Evolutionary conservation across 2,329 filamentous ascomycete genomes (phyloP), one percentile per base, ranked within the genome.

Genomic region (Akanthomyces dipterigenus): DNA sequence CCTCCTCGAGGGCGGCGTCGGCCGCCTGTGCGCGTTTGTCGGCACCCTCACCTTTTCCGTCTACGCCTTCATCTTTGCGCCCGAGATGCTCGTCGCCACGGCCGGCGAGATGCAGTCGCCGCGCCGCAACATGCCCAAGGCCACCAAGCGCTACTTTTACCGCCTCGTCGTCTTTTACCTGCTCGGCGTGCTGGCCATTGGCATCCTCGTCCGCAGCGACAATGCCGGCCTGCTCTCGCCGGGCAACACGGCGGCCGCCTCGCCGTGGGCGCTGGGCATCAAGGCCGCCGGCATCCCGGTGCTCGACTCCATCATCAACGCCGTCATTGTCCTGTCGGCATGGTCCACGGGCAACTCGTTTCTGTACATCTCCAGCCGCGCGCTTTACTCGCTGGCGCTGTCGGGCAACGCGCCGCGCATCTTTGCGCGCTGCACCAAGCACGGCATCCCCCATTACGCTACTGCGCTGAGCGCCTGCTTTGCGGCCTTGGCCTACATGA

Each of bases 401-500:
- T 64, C 62, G n/a, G 67, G 67, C 18, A 65, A 75, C 77, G 49
- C 80, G 72, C 28, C 78, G 71, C 38, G 77, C 76, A 60, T 80
- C 38, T 69, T 70, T 58, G 63, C 63, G 8, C 62, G 65, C 11
- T 68, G 65, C 61, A 70, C 65, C 22, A 60, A 62, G 24, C 63
- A 62, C 1, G 69, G 69, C 40, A 60, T 69, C 9, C 69, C 68
- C 1, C 66, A 65, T 38, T 65, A 64, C n/a, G 66, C 68, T 20
- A 66, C 67, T 3, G 64, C 61, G 1, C 61, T 61, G 4, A 64
- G 54, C 22, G 48, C 61, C 14, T 43, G 48, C 20, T 50, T 89
- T 65, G 78, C 82, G 1, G 76, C 87, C 9, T 73, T 90, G n/a
- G 80, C 81, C 7, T 90, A 88, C 69, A 62, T 69, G 54, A 84